These are phyloP conservation scores for Stephania yunnanensis DNA, from an alignment of 164 flowering plant genomes.

Conservation along the genomic window DNA sequence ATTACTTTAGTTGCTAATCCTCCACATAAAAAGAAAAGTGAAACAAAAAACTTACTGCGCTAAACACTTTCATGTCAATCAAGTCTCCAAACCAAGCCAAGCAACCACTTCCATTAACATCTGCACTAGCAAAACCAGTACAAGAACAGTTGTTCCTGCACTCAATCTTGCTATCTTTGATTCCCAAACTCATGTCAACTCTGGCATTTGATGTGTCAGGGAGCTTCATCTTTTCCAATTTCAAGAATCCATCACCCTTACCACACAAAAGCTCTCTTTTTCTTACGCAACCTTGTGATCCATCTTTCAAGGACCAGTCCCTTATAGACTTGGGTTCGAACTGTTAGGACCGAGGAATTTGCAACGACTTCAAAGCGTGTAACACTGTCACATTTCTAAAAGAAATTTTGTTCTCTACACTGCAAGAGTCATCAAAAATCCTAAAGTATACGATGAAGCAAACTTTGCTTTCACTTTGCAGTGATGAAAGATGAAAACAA, in stretches of 20 bases:
- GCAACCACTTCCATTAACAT: neutral
- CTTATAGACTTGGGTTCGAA: constrained; percentile 7
- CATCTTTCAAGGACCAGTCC: constrained; percentile 11
- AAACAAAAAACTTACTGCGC: neutral
- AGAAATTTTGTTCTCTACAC: no score
- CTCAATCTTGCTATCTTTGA: neutral
- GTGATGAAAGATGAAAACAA: no score
- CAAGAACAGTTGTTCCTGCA: constrained; percentile 11
- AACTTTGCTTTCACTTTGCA: no score
- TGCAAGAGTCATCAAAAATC: no score
- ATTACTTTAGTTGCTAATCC: neutral
- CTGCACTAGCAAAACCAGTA: constrained; percentile 4
- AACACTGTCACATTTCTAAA: no score
- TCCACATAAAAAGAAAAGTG: neutral
- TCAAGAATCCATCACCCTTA: constrained; percentile 6
- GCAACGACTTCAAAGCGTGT: no score
- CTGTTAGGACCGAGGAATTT: no score
- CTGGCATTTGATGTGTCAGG: constrained; percentile 1
- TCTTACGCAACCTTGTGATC: constrained; percentile 16
- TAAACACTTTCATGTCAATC: constrained; percentile 3
- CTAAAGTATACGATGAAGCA: no score
- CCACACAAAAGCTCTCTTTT: constrained; percentile 9
- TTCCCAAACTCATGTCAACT: neutral
- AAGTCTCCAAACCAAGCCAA: constrained; percentile 4
- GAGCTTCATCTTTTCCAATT: constrained; percentile 6